Conservation (phyloP, 2,329 filamentous ascomycete species). For the Exophiala phaeomuriformis region DNA sequence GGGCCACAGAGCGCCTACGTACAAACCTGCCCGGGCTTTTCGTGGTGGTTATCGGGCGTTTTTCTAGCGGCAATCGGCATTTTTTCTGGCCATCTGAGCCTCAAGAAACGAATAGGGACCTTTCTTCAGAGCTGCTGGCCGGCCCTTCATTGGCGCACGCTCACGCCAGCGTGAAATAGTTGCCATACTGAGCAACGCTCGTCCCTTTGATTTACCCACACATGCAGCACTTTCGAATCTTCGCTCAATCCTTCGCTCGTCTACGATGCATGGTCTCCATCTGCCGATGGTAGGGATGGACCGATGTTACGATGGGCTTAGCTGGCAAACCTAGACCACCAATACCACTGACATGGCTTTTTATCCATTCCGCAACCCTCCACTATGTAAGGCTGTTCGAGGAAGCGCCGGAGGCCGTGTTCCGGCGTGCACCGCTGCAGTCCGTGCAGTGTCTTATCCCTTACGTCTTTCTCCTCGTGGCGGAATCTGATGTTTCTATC, state of each 20-base stretch:
- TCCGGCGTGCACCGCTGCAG: background rate
- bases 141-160: background rate
- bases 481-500: background rate
- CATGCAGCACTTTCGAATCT: constrained; percentile 3
- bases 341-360: background rate
- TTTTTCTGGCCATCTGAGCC: too few species aligned
- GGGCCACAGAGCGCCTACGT: too few species aligned
- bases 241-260: constrained; percentile 18
- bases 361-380: constrained; percentile 8
- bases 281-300: too few species aligned
- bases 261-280: background rate
- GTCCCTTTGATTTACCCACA: constrained; percentile 8
- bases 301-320: constrained; percentile 15
- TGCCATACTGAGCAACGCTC: constrained; percentile 12
- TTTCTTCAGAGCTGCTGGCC: background rate
- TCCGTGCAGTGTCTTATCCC: background rate
- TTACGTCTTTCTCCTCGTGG: background rate
- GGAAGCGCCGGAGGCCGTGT: background rate
- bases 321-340: constrained; percentile 1
- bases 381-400: constrained; percentile 2
- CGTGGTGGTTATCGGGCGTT: too few species aligned
- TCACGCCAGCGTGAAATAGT: constrained; percentile 11
- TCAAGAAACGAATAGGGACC: too few species aligned
- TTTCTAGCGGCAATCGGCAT: too few species aligned
- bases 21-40: too few species aligned